Evolutionary conservation across 805 yeast genomes (phyloP).

Genomic region (Barnettozyma populi): DNA sequence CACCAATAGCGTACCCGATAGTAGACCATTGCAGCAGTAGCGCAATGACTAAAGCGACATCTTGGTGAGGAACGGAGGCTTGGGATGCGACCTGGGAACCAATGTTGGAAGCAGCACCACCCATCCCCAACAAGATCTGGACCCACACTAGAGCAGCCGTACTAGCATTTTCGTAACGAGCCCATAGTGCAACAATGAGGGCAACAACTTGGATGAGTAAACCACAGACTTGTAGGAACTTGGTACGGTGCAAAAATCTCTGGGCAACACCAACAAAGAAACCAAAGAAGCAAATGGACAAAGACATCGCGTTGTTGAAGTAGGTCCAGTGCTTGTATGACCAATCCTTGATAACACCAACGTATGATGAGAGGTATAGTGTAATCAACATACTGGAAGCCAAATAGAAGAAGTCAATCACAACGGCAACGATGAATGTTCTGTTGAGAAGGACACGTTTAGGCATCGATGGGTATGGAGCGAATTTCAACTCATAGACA

Average conservation of each 20-base stretch:
- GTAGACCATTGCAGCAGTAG: slow-evolving; percentile 28
- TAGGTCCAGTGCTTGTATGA: slow-evolving; percentile 30
- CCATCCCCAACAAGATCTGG: slow-evolving; percentile 31
- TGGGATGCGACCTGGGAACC: slow-evolving; percentile 32
- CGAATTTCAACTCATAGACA: slow-evolving; percentile 31
- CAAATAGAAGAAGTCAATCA: slow-evolving; percentile 27
- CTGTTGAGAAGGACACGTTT: slow-evolving; percentile 31
- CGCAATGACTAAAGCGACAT: slow-evolving; percentile 33
- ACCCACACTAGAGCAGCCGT: slow-evolving; percentile 22
- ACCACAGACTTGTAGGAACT: slow-evolving; percentile 29
- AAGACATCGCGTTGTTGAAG: slow-evolving; percentile 29
- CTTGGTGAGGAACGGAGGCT: slow-evolving; percentile 36
- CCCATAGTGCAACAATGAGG: slow-evolving; percentile 23
- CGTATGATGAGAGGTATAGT: slow-evolving; percentile 30
- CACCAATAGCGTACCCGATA: slow-evolving; percentile 34
- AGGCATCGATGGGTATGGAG: slow-evolving; percentile 35
- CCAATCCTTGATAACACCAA: slow-evolving; percentile 27
- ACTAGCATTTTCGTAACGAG: slow-evolving; percentile 14
- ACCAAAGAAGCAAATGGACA: slow-evolving; percentile 33
- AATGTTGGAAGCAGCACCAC: slow-evolving; percentile 32
- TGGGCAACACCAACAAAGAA: slow-evolving; percentile 29
- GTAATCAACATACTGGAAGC: slow-evolving; percentile 15
- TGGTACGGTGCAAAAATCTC: slow-evolving; percentile 32
- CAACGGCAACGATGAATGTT: slow-evolving; percentile 31
- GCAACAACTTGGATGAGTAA: slow-evolving; percentile 28